phyloP scores from a whole-genome alignment of 805 yeast species.

The Pichia nakasei region DNA sequence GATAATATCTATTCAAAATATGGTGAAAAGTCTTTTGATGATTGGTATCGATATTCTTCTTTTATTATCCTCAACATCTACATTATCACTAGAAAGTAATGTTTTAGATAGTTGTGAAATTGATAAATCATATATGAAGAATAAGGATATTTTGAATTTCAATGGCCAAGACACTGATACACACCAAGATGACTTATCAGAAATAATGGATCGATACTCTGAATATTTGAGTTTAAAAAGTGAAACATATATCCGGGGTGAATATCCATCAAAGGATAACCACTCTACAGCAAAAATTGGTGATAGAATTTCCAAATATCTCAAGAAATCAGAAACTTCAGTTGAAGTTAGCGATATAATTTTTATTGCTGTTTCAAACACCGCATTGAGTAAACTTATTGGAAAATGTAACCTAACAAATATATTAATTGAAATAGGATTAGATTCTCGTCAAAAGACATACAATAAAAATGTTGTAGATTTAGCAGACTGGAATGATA shows the following conservation, averaged over 20 bases:
- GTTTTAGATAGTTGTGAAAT: constrained; percentile 14
- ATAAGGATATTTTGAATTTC: constrained; percentile 5
- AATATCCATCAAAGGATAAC: too few species aligned
- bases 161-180: too few species aligned
- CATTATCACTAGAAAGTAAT: constrained; percentile 8
- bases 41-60: constrained; percentile 23
- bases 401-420: constrained; percentile 15
- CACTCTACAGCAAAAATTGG: too few species aligned
- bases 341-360: neutral
- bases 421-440: constrained; percentile 22
- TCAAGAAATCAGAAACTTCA: constrained; percentile 1
- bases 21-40: constrained; percentile 21
- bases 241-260: too few species aligned
- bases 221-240: too few species aligned
- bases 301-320: neutral
- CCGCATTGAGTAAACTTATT: constrained; percentile 13
- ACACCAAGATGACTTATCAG: neutral
- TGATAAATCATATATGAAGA: constrained; percentile 5
- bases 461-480: constrained; percentile 14
- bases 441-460: constrained; percentile 8
- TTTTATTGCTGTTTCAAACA: constrained; percentile 19
- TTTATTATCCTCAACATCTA: constrained; percentile 16
- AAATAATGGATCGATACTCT: neutral
- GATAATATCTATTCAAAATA: constrained; percentile 20
- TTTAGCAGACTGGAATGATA: constrained; percentile 28